phyloP scores from a whole-genome alignment of 148 eudicot species.

The Heliosperma pusillum region DNA sequence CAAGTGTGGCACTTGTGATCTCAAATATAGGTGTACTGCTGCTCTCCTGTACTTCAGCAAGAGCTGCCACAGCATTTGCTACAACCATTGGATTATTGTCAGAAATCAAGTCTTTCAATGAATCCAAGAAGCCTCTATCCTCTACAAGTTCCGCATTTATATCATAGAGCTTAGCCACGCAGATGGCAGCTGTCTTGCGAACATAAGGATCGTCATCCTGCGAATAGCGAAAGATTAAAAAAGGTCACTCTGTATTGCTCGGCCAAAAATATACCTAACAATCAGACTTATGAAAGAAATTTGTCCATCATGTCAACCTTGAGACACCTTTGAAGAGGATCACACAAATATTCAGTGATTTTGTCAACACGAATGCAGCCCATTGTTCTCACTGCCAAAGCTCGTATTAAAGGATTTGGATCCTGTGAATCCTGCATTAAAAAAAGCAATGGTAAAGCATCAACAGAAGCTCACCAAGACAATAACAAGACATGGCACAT shows the following conservation, averaged over 20 bases:
- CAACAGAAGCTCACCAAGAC: conserved; percentile 2
- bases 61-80: conserved; percentile 99
- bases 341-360: conserved; percentile 95
- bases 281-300: conserved; percentile 9
- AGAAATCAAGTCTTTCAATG: conserved; percentile 95
- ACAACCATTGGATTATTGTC: conserved; percentile 99
- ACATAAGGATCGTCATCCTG: conserved; percentile 99
- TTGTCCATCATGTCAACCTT: conserved; percentile 49
- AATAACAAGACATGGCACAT: conserved; percentile 1
- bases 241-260: conserved; percentile 2
- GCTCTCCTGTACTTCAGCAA: conserved; percentile 95
- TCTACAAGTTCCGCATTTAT: conserved; percentile 99
- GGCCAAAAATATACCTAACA: conserved; percentile 2
- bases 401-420: conserved; percentile 94
- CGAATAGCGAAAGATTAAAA: conserved; percentile 6
- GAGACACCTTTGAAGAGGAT: conserved; percentile 98
- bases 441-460: neutral
- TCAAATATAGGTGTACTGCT: conserved; percentile 83
- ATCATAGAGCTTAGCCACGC: conserved; percentile 98
- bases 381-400: conserved; percentile 98
- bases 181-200: conserved; percentile 98
- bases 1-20: conserved; percentile 79
- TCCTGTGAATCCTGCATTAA: conserved; percentile 92
- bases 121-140: conserved; percentile 94
- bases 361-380: conserved; percentile 99